Conservation (phyloP, 1,284 basidiomycete genomes). For the Exobasidium cylindrosporum region DNA sequence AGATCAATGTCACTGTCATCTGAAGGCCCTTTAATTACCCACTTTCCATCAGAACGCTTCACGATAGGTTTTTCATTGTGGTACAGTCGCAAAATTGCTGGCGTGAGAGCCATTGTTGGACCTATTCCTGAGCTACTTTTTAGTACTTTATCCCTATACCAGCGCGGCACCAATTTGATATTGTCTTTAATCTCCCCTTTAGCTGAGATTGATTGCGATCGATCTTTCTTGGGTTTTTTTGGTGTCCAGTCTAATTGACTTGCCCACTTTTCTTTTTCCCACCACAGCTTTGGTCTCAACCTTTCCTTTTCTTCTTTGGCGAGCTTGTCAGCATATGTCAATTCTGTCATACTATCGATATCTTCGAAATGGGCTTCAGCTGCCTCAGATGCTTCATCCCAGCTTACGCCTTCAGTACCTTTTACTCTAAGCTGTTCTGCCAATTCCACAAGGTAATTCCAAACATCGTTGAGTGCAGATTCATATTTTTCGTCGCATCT, state of each 20-base stretch:
- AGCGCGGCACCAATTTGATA: conserved; percentile 26
- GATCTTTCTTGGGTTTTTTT: conserved; percentile 67
- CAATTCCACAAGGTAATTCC: conserved; percentile 66
- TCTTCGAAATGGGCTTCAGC: conserved; percentile 10
- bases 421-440: conserved; percentile 62
- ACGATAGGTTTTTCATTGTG: conserved; percentile 32
- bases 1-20: conserved; percentile 1
- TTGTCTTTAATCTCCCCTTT: conserved; percentile 11
- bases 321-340: conserved; percentile 13
- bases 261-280: conserved; percentile 80
- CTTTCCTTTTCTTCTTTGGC: conserved; percentile 21
- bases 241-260: conserved; percentile 93
- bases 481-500: conserved; percentile 76
- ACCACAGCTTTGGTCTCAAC: conserved; percentile 51
- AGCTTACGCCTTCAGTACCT: conserved; percentile 31
- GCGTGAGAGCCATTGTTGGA: conserved; percentile 8
- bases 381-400: conserved; percentile 48
- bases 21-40: neutral
- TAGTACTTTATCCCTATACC: conserved; percentile 40
- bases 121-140: conserved; percentile 14
- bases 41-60: conserved; percentile 11
- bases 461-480: conserved; percentile 72
- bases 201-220: conserved; percentile 1
- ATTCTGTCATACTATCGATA: neutral
- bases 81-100: conserved; percentile 27